Base-by-base conservation (phyloP, 345 rosid species). In the Geranium rotundifolium region DNA sequence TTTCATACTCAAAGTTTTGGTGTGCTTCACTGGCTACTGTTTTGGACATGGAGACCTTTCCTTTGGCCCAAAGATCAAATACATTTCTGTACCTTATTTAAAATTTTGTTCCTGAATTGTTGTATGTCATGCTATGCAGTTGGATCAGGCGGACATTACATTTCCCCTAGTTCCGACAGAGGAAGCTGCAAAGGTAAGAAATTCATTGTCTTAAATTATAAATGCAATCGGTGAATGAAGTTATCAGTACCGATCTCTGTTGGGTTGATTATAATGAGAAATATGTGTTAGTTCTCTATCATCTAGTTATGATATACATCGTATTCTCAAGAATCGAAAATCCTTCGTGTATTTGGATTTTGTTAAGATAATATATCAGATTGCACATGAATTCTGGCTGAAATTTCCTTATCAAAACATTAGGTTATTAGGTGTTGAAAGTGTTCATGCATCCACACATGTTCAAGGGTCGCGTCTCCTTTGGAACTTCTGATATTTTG, bases 81-180 rank as follows among this genome's bases (percentile, higher is more conserved):
- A 17, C 23, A 37, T 61, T 59, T 60, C 37, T 52, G 17, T 54
- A 7, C 16, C 6, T 49, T 52, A 58, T 62, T 39, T 30, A 29
- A n/a, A n/a, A n/a, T n/a, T 41, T 63, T 41, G 19, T 71, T 30
- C 70, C 17, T 71, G 54, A 50, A 64, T 39, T n/a, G n/a, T n/a
- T 63, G 5, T 63, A 4, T 61, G 37, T 29, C 65, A 34, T 54
- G 63, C 68, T 73, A 41, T 80, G 85, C 90, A 89, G 97, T 75
- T 87, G 81, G 88, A 83, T 75, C 71, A 65, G 58, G 81, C 63
- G 69, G 96, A 76, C 54, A 58, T 80, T 74, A 84, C 90, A 66
- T 85, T 85, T 76, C 87, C 90, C 69, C 73, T 61, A 59, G 68
- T 76, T 71, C 63, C 75, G 56, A 68, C 64, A 20, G n/a, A 62